Base-by-base conservation (phyloP, 371 early-diverging fungal genomes). In the Apophysomyces elegans region DNA sequence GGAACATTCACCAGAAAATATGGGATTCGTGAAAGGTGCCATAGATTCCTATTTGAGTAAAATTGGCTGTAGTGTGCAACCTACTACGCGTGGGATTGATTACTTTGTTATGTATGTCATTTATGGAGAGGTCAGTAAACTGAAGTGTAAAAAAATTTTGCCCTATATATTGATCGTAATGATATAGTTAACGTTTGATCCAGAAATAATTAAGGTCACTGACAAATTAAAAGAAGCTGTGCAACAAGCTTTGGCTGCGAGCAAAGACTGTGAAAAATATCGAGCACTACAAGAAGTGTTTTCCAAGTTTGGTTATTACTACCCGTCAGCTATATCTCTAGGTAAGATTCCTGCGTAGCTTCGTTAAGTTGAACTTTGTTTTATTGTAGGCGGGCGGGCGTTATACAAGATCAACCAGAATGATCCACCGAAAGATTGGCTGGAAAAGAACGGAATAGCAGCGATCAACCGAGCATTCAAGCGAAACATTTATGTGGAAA, bases 31-130 rank as follows among this genome's bases (percentile, higher is more conserved):
- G 21, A 50, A 35, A 21, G 54, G 21, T 26, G 54, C 54, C 18
- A 50, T 50, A 18, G n/a, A 16, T 18, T 5, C 16, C 54, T 50
- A 50, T 21, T 21, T 21, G 54, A 26, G 21, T 9, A 50, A 50
- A 50, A 18, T 21, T 21, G 54, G 54, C 16, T 5, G 21, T 26
- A 4, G 21, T 11, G 16, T 50, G 21, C 54, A 50, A 8, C 21
- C 18, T 50, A 9, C 54, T 21, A 50, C 54, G 21, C 21, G 54
- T 11, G 54, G 54, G 5, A 11, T 18, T 18, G 54, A n/a, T 21
- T 50, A 50, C 21, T 50, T 50, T 50, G 54, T 50, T 21, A 50
- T 50, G 54, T 18, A 50, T 11, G 54, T 50, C 21, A 50, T 21
- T 11, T 21, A 26, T 50, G 21, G 18, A 50, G 54, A 50, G 54